Evolutionary conservation across 1,284 basidiomycete species (phyloP).

Genomic region (Boletus semigastroideus): DNA sequence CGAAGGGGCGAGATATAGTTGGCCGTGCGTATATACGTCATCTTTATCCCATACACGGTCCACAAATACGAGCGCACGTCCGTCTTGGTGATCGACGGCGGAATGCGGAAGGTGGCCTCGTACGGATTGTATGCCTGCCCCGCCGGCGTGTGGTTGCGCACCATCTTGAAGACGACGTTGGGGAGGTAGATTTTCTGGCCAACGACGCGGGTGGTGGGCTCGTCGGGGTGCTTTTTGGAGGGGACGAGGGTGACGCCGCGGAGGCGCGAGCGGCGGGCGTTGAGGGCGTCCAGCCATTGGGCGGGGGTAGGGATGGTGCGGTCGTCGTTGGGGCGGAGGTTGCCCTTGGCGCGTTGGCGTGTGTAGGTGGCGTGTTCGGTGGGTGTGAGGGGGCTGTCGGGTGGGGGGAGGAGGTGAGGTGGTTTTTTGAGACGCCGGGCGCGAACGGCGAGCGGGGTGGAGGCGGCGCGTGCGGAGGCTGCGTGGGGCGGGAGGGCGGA

Average conservation of each 20-base stretch:
- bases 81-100: constrained; percentile 85
- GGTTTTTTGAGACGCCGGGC: constrained; percentile 60
- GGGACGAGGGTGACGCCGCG: constrained; percentile 56
- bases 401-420: constrained; percentile 35
- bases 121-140: constrained; percentile 90
- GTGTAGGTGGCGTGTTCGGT: constrained; percentile 60
- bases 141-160: constrained; percentile 78
- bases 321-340: constrained; percentile 44
- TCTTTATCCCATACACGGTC: constrained; percentile 82
- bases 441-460: constrained; percentile 69
- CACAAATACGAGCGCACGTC: constrained; percentile 86
- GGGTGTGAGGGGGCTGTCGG: constrained; percentile 59
- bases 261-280: constrained; percentile 57
- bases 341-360: constrained; percentile 53
- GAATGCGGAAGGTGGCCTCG: constrained; percentile 91
- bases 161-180: constrained; percentile 80
- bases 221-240: constrained; percentile 37
- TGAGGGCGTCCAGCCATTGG: constrained; percentile 58
- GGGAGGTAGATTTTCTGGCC: constrained; percentile 88
- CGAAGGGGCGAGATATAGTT: constrained; percentile 70
- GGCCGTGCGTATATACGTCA: constrained; percentile 92
- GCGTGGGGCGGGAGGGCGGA: constrained; percentile 44
- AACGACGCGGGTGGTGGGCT: constrained; percentile 51
- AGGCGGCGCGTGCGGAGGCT: constrained; percentile 58
- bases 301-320: constrained; percentile 41